A percentile compares a stretch with the other conserved stretches of the same genome.
Conservation (phyloP, 169 alveolate genomes). For the Cryptosporidium ryanae region DNA sequence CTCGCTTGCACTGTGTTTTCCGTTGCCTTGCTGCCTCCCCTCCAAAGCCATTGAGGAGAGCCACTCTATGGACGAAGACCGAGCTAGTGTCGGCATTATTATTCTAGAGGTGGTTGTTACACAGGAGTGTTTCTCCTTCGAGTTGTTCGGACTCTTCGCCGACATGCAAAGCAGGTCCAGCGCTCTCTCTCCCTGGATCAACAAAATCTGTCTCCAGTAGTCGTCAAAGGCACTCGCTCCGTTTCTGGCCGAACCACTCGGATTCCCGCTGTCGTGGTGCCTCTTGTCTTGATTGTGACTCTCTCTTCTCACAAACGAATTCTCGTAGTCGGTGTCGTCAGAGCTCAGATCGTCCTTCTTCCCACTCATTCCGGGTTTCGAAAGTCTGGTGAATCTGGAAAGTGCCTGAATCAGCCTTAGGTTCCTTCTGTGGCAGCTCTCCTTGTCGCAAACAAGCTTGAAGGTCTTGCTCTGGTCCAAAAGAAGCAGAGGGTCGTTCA, state of each 20-base stretch:
- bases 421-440: slow-evolving; percentile 58
- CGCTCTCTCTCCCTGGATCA: slow-evolving; percentile 29
- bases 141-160: slow-evolving; percentile 4
- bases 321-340: no score
- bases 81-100: background rate
- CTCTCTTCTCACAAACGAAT: slow-evolving; percentile 17
- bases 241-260: background rate
- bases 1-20: background rate
- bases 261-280: background rate
- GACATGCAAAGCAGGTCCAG: slow-evolving; percentile 30
- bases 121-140: slow-evolving; percentile 34
- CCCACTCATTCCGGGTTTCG: background rate
- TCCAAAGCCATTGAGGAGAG: background rate
- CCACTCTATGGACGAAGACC: slow-evolving; percentile 18
- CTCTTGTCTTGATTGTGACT: slow-evolving; percentile 3
- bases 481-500: slow-evolving; percentile 21
- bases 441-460: slow-evolving; percentile 21
- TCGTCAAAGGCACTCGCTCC: slow-evolving; percentile 14
- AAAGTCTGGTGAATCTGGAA: slow-evolving; percentile 12
- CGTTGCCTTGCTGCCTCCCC: background rate
- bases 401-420: slow-evolving; percentile 30
- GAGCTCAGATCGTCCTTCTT: background rate
- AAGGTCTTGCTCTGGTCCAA: slow-evolving; percentile 3
- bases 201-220: slow-evolving; percentile 35
- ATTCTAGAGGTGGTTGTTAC: slow-evolving; percentile 15